These are phyloP conservation scores for Bipolaris victoriae DNA, from an alignment of 2,329 filamentous ascomycete genomes.

Conservation along the genomic window DNA sequence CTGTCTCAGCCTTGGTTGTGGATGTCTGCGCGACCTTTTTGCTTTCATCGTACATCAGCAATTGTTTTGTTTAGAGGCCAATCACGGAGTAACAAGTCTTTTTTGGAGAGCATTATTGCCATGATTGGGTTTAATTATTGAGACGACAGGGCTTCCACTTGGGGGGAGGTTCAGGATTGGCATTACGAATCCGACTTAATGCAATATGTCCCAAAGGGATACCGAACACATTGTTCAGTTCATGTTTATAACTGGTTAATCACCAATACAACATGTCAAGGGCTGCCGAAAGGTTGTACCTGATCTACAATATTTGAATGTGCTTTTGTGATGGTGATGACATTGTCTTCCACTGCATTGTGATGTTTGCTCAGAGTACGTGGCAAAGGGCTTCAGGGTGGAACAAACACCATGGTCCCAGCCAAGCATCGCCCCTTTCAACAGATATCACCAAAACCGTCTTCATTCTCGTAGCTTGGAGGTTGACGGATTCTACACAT, in stretches of 20 bases:
- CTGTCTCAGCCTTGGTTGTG: too few relatives aligned
- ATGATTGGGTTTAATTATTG: conserved; percentile 12
- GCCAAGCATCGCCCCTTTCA: too few relatives aligned
- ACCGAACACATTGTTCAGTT: neutral
- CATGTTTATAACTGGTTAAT: conserved; percentile 7
- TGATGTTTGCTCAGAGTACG: too few relatives aligned
- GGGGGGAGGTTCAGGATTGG: conserved; percentile 1
- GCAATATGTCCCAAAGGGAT: conserved; percentile 4
- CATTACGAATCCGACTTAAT: conserved; percentile 6
- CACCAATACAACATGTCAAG: neutral
- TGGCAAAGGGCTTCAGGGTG: too few relatives aligned
- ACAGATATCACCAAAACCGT: too few relatives aligned
- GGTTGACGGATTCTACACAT: too few relatives aligned
- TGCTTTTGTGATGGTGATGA: neutral
- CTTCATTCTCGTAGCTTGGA: too few relatives aligned
- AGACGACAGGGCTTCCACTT: conserved; percentile 1
- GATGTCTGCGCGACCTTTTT: neutral
- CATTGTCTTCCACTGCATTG: neutral
- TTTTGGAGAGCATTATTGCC: conserved; percentile 9
- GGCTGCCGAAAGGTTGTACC: neutral
- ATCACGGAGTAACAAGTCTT: conserved; percentile 11
- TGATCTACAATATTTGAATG: neutral
- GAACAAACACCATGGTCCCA: too few relatives aligned
- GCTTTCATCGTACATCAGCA: conserved; percentile 11
- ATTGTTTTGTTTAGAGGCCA: conserved; percentile 9